Conservation (phyloP, 768 basidiomycete species). For the Aureoboletus auriporus region DNA sequence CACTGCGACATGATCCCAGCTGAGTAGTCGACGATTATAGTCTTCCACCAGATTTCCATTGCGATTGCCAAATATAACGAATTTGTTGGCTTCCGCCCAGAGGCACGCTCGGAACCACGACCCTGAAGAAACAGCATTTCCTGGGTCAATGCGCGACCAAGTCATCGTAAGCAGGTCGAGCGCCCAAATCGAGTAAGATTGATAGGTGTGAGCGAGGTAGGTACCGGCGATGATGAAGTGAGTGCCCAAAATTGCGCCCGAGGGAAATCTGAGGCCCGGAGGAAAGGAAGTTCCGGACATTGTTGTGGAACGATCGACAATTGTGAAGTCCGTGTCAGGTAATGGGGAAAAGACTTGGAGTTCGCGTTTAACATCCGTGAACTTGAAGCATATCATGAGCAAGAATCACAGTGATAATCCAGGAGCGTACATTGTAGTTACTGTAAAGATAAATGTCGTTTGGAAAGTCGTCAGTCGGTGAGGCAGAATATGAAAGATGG, state of each 20-base stretch:
- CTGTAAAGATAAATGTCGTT: constrained; percentile 90
- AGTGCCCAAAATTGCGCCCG: constrained; percentile 86
- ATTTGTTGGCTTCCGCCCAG: constrained; percentile 81
- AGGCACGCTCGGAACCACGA: constrained; percentile 94
- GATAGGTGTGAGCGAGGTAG: constrained; percentile 90
- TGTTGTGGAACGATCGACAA: constrained; percentile 72
- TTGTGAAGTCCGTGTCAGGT: constrained; percentile 68
- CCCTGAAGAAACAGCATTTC: constrained; percentile 77
- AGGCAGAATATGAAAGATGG: constrained; percentile 74
- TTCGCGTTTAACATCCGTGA: constrained; percentile 93
- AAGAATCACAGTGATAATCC: neutral
- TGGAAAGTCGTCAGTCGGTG: constrained; percentile 69
- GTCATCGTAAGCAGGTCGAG: constrained; percentile 79
- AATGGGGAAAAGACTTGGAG: constrained; percentile 87
- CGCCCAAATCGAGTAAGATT: constrained; percentile 96
- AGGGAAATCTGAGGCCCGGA: constrained; percentile 94
- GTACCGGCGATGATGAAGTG: constrained; percentile 94
- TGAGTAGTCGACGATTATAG: constrained; percentile 85
- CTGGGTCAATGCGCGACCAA: constrained; percentile 88
- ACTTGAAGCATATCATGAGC: constrained; percentile 42
- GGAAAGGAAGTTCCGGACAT: constrained; percentile 85
- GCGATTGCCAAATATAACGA: constrained; percentile 88
- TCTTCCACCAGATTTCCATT: constrained; percentile 87
- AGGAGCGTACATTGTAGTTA: constrained; percentile 81
- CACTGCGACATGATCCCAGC: constrained; percentile 89